Evolutionary conservation across 1,284 basidiomycete species (phyloP).

Genomic region (Puccinia horiana): DNA sequence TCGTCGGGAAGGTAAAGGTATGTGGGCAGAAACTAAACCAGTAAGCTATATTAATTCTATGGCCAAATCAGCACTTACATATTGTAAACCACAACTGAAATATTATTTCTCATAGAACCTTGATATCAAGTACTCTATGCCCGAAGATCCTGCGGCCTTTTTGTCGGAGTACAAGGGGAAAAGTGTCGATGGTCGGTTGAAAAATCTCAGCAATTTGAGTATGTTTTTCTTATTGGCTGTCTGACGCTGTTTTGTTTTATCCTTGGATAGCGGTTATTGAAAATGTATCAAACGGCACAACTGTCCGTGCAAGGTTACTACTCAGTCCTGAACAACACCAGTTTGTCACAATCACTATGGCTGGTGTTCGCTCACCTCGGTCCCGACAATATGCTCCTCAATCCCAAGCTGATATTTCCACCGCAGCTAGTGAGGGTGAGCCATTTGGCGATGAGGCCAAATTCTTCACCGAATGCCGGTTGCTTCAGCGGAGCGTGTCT

Average conservation of each 20-base stretch:
- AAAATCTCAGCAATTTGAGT: neutral
- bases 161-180: constrained; percentile 88
- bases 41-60: constrained; percentile 18
- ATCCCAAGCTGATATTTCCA: constrained; percentile 53
- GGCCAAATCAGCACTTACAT: constrained; percentile 32
- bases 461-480: constrained; percentile 88
- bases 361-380: constrained; percentile 79
- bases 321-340: constrained; percentile 86
- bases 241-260: constrained; percentile 1
- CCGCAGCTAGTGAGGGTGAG: constrained; percentile 52
- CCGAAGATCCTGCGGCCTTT: constrained; percentile 81
- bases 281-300: constrained; percentile 88
- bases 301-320: constrained; percentile 81
- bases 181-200: constrained; percentile 71
- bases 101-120: constrained; percentile 54
- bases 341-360: constrained; percentile 76
- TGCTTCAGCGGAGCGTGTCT: constrained; percentile 84
- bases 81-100: constrained; percentile 26
- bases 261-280: constrained; percentile 75
- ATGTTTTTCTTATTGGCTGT: neutral
- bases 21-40: constrained; percentile 75
- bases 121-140: constrained; percentile 81
- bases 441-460: constrained; percentile 69
- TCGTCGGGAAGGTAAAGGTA: constrained; percentile 71
- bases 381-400: constrained; percentile 73